A percentile compares a stretch with the other conserved stretches of the same genome.
These are phyloP conservation scores for Malus orientalis DNA, from an alignment of 306 rosid species.

Conservation along the genomic window DNA sequence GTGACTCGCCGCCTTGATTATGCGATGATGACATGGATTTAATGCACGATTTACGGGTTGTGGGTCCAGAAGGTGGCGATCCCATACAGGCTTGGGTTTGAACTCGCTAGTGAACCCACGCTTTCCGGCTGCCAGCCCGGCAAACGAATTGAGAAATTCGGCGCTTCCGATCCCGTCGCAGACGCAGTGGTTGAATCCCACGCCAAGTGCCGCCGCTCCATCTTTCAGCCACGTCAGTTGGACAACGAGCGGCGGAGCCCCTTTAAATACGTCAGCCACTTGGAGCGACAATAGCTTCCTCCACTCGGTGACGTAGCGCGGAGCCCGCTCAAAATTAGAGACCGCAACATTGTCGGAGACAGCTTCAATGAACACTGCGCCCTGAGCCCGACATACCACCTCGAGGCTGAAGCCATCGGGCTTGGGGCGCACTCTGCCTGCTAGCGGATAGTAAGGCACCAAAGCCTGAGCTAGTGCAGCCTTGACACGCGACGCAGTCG, in stretches of 20 bases:
- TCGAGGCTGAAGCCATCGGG: constrained; percentile 42
- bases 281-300: constrained; percentile 49
- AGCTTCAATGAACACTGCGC: constrained; percentile 68
- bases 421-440: constrained; percentile 52
- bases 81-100: constrained; percentile 48
- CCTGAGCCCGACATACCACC: constrained; percentile 63
- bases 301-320: constrained; percentile 52
- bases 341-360: constrained; percentile 21
- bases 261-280: constrained; percentile 62
- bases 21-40: background rate
- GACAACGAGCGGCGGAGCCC: constrained; percentile 60
- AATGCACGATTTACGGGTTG: background rate
- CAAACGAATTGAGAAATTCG: constrained; percentile 58
- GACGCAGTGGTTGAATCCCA: constrained; percentile 71
- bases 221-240: constrained; percentile 83
- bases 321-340: constrained; percentile 51
- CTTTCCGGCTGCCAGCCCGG: constrained; percentile 39
- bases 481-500: constrained; percentile 31
- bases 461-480: constrained; percentile 54
- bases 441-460: constrained; percentile 59
- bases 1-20: background rate
- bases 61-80: constrained; percentile 53
- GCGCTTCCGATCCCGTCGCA: constrained; percentile 77
- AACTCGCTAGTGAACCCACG: constrained; percentile 6
- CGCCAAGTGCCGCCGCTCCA: constrained; percentile 59